Conservation (phyloP, 2,329 filamentous ascomycete genomes). For the Phaeosphaeria sp. region DNA sequence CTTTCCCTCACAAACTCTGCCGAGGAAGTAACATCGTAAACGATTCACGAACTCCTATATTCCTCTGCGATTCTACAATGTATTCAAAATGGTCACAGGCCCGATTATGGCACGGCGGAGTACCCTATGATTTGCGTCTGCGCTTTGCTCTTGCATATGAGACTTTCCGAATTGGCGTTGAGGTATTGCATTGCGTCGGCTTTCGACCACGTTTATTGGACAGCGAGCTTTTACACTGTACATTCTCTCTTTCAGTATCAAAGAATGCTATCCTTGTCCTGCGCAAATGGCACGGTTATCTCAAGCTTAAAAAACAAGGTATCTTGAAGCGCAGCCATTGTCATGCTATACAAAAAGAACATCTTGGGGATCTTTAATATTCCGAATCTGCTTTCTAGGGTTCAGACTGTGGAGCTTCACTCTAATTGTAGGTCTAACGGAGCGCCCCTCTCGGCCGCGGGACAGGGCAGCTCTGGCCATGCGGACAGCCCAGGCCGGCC, state of each 20-base stretch:
- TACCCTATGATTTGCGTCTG: conserved; percentile 23
- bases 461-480: conserved; percentile 13
- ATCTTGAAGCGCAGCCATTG: no score
- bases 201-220: conserved; percentile 7
- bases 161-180: conserved; percentile 21
- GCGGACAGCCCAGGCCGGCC: conserved; percentile 8
- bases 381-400: neutral
- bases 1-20: conserved; percentile 89
- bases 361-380: no score
- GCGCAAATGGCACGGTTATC: no score
- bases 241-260: conserved; percentile 16
- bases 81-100: conserved; percentile 14
- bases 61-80: conserved; percentile 19
- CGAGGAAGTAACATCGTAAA: conserved; percentile 63
- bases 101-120: conserved; percentile 8
- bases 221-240: conserved; percentile 7
- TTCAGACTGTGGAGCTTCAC: neutral
- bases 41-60: conserved; percentile 18
- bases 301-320: no score
- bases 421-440: neutral
- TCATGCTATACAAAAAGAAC: no score
- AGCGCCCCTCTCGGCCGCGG: conserved; percentile 31
- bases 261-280: conserved; percentile 9
- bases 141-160: conserved; percentile 29
- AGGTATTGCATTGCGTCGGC: conserved; percentile 26